Evolutionary conservation across 345 rosid species (phyloP), one percentile per base, ranked within the genome.

Genomic region (Angophora floribunda): DNA sequence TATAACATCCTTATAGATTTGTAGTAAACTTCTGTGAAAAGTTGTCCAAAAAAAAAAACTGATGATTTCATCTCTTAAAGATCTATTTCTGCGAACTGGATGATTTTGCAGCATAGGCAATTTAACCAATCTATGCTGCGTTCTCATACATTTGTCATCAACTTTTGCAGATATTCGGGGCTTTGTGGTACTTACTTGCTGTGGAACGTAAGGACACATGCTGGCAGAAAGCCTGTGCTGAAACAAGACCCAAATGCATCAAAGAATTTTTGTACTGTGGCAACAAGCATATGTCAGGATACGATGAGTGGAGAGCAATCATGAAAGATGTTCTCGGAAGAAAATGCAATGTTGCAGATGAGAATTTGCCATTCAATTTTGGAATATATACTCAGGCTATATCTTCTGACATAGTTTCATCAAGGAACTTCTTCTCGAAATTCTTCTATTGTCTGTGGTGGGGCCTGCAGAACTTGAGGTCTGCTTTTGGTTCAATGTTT

Each of bases 401-500:
- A 88, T 41, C 92, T 30, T 94, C 96, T 21, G 93, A 92, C 67
- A 96, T 95, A 90, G 92, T 93, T 85, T 61, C 92, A 4, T 93
- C 97, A 19, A 89, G 92, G 50, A 51, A 85, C 15, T 94, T 97
- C 78, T 82, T 92, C 92, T 87, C 95, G 30, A 96, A 95, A 89
- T 96, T 96, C 90, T 94, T 92, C 85, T 96, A 94, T 91, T 97
- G 98, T 88, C 94, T 96, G 16, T 96, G 99, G 99, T 97, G 98
- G 98, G 99, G 99, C 50, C 92, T 97, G 75, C 98, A 97, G 90
- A 97, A 97, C 90, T 90, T 96, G 91, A 97, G 99, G 99, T 97
- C 41, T 89, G 63, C 28, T 24, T 82, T 75, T 13, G 45, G 52
- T 70, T 88, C 67, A n/a, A 57, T 78, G 36, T 6, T 32, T 9